phyloP scores from a whole-genome alignment of 2,329 filamentous ascomycete genomes.

The Anisogramma anomala region DNA sequence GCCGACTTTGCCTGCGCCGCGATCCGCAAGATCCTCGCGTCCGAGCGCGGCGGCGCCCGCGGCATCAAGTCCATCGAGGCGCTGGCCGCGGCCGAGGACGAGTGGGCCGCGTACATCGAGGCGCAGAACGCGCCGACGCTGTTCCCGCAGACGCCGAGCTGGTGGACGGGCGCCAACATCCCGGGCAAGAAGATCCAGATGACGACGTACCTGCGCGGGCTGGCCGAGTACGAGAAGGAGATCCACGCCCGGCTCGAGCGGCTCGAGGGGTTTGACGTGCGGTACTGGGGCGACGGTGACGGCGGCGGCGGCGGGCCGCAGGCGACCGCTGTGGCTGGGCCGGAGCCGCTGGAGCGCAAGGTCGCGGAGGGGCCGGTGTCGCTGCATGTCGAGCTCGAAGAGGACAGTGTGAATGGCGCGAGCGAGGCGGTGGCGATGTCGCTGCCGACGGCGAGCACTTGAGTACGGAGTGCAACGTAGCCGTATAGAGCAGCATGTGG shows the following conservation, averaged over 20 bases:
- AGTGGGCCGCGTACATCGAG: slow-evolving; percentile 2
- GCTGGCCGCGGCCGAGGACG: slow-evolving; percentile 1
- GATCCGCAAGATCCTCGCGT: slow-evolving; percentile 5
- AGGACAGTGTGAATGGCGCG: not conserved
- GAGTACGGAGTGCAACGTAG: not conserved
- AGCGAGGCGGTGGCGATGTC: slow-evolving; percentile 5
- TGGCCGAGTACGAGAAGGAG: not conserved
- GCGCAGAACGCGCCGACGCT: slow-evolving; percentile 6
- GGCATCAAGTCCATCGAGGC: slow-evolving; percentile 8
- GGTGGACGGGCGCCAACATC: slow-evolving; percentile 7
- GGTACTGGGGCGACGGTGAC: not conserved
- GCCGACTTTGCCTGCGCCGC: slow-evolving; percentile 3
- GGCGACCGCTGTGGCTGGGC: not conserved
- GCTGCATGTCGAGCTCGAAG: not conserved
- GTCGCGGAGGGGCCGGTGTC: not conserved
- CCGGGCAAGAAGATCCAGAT: slow-evolving; percentile 4
- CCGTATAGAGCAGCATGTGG: not conserved
- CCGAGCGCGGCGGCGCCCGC: not conserved
- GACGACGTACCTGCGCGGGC: slow-evolving; percentile 1
- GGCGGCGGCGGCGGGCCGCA: not conserved
- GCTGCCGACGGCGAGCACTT: not conserved
- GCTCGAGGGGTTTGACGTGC: slow-evolving; percentile 5
- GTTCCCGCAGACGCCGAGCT: slow-evolving; percentile 3
- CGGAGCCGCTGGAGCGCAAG: not conserved
- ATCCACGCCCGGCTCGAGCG: not conserved